These are phyloP conservation scores for Triangularia setosa DNA, from an alignment of 2,329 filamentous ascomycete genomes.

Conservation along the genomic window DNA sequence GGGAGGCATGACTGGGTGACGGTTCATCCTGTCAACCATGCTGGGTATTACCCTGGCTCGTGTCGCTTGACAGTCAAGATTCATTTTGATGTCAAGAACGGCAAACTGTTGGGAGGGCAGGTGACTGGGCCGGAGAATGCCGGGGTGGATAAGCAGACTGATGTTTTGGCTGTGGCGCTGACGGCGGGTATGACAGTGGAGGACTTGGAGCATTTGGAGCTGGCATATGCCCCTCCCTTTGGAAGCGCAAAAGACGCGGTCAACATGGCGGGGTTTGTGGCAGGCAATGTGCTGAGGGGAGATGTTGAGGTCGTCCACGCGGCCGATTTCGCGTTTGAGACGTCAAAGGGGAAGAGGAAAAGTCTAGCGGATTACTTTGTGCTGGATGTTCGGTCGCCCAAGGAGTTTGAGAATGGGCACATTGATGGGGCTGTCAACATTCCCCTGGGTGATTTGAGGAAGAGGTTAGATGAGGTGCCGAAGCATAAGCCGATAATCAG, in stretches of 20 bases:
- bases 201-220: constrained; percentile 29
- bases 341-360: neutral
- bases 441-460: constrained; percentile 12
- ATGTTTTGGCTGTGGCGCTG: constrained; percentile 26
- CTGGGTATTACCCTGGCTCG: constrained; percentile 26
- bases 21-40: constrained; percentile 28
- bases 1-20: constrained; percentile 22
- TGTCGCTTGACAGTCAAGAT: constrained; percentile 23
- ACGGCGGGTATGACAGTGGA: constrained; percentile 26
- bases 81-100: constrained; percentile 19
- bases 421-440: constrained; percentile 16
- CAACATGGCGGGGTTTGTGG: constrained; percentile 30
- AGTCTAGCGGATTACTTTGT: constrained; percentile 11
- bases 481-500: constrained; percentile 20
- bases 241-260: constrained; percentile 28
- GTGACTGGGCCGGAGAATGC: constrained; percentile 13
- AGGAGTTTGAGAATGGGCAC: constrained; percentile 15
- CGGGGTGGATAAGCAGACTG: constrained; percentile 26
- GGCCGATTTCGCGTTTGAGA: constrained; percentile 12
- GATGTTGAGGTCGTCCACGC: constrained; percentile 26
- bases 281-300: constrained; percentile 25
- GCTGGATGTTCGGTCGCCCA: constrained; percentile 17
- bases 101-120: constrained; percentile 26
- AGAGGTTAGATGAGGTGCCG: constrained; percentile 17
- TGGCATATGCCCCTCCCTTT: constrained; percentile 29